Evolutionary conservation across 148 eudicot genomes (phyloP).

Genomic region (Polygonum maritimum): DNA sequence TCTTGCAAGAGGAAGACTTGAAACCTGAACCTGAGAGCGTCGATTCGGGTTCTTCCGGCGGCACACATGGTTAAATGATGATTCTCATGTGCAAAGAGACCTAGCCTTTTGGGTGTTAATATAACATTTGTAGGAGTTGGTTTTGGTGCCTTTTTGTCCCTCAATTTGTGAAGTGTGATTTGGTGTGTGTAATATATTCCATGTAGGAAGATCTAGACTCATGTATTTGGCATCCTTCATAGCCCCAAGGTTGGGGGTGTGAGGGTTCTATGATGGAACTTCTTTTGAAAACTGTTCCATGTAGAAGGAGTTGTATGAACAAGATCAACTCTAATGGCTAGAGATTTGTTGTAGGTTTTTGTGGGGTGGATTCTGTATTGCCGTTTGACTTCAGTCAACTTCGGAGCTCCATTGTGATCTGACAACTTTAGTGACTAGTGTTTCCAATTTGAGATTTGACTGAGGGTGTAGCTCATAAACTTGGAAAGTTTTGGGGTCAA

Average conservation of each 20-base stretch:
- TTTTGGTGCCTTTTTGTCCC: neutral
- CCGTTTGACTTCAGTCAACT: neutral
- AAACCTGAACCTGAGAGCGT: neutral
- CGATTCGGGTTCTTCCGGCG: neutral
- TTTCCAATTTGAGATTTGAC: neutral
- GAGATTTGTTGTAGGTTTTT: neutral
- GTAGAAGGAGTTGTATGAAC: neutral
- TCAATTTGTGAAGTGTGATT: neutral
- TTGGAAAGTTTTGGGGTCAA: too few species aligned
- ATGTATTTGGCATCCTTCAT: neutral
- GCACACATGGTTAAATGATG: neutral
- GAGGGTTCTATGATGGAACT: neutral
- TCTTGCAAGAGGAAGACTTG: conserved; percentile 6
- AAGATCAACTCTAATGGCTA: neutral
- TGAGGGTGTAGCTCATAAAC: too few species aligned
- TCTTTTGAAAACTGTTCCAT: neutral
- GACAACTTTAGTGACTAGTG: too few species aligned
- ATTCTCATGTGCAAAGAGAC: neutral
- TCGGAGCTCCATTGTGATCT: neutral
- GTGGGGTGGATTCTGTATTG: neutral
- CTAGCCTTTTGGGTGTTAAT: neutral
- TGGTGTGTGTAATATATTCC: neutral
- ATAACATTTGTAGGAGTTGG: neutral
- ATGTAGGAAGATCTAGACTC: neutral
- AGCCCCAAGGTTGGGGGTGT: neutral